These are phyloP conservation scores for Gymnopilus junonius DNA, from an alignment of 768 basidiomycete species.

Conservation along the genomic window DNA sequence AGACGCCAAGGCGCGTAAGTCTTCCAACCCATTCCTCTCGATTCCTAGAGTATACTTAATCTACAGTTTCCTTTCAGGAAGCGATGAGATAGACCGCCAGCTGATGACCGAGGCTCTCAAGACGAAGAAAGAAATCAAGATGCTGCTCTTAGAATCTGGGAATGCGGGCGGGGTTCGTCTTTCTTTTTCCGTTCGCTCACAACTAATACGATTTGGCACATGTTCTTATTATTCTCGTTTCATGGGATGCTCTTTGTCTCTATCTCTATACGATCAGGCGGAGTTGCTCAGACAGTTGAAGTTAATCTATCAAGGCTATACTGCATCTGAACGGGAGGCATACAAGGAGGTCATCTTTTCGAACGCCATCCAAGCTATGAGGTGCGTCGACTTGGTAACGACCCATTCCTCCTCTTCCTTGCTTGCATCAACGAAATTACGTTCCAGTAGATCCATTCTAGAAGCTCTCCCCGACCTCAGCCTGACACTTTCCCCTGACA, in stretches of 20 bases:
- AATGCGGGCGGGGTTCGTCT: slow-evolving; percentile 93
- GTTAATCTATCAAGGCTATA: slow-evolving; percentile 92
- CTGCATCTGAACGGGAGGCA: slow-evolving; percentile 83
- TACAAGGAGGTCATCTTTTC: slow-evolving; percentile 96
- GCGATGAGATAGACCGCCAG: slow-evolving; percentile 92
- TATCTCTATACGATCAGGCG: slow-evolving; percentile 60
- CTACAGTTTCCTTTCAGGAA: slow-evolving; percentile 51
- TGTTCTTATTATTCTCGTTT: no score
- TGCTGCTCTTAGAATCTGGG: slow-evolving; percentile 93
- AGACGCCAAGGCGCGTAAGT: slow-evolving; percentile 84
- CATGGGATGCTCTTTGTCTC: no score
- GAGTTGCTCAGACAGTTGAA: slow-evolving; percentile 98
- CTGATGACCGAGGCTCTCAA: slow-evolving; percentile 85
- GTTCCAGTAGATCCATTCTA: slow-evolving; percentile 77
- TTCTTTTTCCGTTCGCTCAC: neutral
- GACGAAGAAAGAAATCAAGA: slow-evolving; percentile 95
- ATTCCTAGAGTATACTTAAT: no score
- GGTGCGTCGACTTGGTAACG: slow-evolving; percentile 52
- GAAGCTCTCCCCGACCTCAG: slow-evolving; percentile 90
- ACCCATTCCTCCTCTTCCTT: no score
- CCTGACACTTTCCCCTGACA: slow-evolving; percentile 68
- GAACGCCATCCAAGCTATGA: slow-evolving; percentile 94
- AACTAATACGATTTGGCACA: neutral
- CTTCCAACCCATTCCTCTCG: no score
- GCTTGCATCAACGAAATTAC: neutral